Evolutionary conservation across 768 basidiomycete genomes (phyloP), one percentile per base, ranked within the genome.

Genomic region (Hypholoma sublateritium): DNA sequence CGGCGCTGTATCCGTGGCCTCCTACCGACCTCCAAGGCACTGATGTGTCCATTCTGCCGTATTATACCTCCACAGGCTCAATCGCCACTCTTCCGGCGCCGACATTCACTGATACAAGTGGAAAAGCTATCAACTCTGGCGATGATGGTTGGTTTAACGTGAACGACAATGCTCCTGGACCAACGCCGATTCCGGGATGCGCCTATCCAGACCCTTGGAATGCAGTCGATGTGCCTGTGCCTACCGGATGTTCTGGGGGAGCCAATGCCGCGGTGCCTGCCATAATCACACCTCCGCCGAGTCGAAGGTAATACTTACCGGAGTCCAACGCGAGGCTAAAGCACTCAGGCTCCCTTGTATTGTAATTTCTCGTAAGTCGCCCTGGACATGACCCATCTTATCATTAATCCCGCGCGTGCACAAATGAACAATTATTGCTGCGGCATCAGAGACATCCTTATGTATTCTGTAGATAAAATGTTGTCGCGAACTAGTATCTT

Each of bases 31-130:
- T 91, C 49, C 65, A 63, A 9, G 63, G 65, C 17, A 75, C 68
- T 39, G 72, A 77, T 53, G 80, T 71, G 4, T 67, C 76, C 17
- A 59, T 65, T 24, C 71, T 91, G 9, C 91, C 90, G 0, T 74
- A 80, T 4, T 92, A 91, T 68, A 88, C 88, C 2, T 73, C 81
- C 4, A 89, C 88, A 0, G 89, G 86, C 16, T 73, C 85, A 6
- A 78, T 79, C 42, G 80, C 80, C 28, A 83, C 81, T 13, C 80
- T 88, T 60, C 80, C 85, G 0, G 69, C 69, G 47, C 75, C 75
- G 34, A 75, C 77, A 1, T 70, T 72, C 35, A 74, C 74, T 13
- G 66, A 68, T 17, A 61, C 73, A 2, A 63, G 73, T 34, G 76
- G 78, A 9, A 73, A 77, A 9, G 71, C 64, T 25, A 68, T 83